Conservation (phyloP, 1,139 yeast species). For the Protomyces arabidopsidicola region DNA sequence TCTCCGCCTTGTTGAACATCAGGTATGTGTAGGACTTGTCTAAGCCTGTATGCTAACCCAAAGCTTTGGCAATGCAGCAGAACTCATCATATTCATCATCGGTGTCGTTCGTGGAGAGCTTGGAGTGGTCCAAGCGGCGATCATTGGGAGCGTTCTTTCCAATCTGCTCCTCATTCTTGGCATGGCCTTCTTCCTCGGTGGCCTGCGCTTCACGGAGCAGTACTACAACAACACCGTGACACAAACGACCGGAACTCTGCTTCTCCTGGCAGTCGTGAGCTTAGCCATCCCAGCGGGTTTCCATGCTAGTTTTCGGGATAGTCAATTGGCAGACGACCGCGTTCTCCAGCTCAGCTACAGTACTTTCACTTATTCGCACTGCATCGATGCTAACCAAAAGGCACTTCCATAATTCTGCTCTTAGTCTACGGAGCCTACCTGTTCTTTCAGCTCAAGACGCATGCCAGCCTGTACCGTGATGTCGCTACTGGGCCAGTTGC, state of each 20-base stretch:
- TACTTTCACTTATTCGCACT: neutral
- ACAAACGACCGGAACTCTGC: conserved; percentile 89
- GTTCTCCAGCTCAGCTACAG: conserved; percentile 69
- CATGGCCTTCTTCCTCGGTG: conserved; percentile 93
- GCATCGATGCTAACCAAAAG: neutral
- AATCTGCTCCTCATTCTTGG: conserved; percentile 85
- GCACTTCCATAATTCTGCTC: conserved; percentile 50
- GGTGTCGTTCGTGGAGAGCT: conserved; percentile 83
- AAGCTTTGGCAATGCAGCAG: conserved; percentile 88
- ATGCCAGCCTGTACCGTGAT: conserved; percentile 48
- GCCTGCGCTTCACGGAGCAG: conserved; percentile 78
- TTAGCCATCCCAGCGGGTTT: conserved; percentile 92
- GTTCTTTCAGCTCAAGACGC: conserved; percentile 83
- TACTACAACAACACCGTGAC: conserved; percentile 93
- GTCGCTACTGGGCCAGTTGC: conserved; percentile 24
- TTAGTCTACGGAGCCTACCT: conserved; percentile 73
- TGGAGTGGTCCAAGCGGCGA: conserved; percentile 87
- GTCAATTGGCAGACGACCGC: conserved; percentile 42
- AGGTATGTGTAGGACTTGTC: conserved; percentile 36
- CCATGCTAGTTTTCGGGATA: conserved; percentile 61
- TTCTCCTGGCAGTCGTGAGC: conserved; percentile 87
- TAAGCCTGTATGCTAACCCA: neutral
- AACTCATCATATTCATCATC: conserved; percentile 85
- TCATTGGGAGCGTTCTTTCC: conserved; percentile 89
- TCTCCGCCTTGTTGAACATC: conserved; percentile 91